Conservation (phyloP, 83 land plant species). For the Thuja plicata region DNA sequence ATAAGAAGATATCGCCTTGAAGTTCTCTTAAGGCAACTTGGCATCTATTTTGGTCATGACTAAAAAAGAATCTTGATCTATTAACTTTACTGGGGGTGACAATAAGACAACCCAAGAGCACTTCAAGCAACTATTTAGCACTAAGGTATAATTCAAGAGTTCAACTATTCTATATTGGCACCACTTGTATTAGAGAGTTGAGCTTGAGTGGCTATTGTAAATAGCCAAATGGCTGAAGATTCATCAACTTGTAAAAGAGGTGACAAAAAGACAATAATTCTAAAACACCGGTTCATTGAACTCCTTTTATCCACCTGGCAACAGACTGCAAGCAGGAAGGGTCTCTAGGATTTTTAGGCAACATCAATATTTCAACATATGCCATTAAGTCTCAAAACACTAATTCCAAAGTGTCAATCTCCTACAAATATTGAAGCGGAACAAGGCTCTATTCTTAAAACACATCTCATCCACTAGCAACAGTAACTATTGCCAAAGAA, state of each 20-base stretch:
- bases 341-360: not conserved
- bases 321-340: not conserved
- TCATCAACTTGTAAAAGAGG: not conserved
- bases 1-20: not conserved
- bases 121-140: not conserved
- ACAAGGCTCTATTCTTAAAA: too few relatives aligned
- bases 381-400: not conserved
- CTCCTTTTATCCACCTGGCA: not conserved
- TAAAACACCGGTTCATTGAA: not conserved
- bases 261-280: not conserved
- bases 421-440: too few relatives aligned
- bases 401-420: too few relatives aligned
- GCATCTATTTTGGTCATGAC: not conserved
- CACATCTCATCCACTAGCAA: too few relatives aligned
- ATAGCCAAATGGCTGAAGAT: not conserved
- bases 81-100: not conserved
- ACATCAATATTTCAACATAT: not conserved
- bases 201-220: not conserved
- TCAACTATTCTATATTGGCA: too few relatives aligned
- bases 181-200: not conserved
- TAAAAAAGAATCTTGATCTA: too few relatives aligned
- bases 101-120: not conserved
- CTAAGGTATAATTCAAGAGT: not conserved
- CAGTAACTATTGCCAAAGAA: too few relatives aligned
- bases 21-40: not conserved